phyloP scores from a whole-genome alignment of 2,329 filamentous ascomycete genomes.

The Aspergillus tamarii region DNA sequence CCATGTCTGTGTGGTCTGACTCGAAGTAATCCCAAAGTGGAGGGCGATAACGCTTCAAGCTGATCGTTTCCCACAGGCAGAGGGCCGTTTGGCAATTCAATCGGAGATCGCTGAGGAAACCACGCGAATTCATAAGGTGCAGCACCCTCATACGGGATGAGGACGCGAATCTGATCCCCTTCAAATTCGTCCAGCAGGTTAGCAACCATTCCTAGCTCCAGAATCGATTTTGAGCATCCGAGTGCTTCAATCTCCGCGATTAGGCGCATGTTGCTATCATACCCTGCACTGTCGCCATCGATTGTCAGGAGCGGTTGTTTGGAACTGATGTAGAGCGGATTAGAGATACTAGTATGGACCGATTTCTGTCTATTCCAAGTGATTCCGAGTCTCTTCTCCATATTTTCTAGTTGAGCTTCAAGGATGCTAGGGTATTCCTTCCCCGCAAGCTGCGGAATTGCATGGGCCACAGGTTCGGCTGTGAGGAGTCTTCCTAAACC shows the following conservation, averaged over 20 bases:
- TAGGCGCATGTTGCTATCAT: conserved; percentile 29
- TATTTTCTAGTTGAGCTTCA: conserved; percentile 25
- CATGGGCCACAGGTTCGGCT: conserved; percentile 22
- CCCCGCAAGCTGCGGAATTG: conserved; percentile 28
- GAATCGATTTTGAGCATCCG: conserved; percentile 35
- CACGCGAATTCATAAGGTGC: conserved; percentile 32
- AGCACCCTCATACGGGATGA: conserved; percentile 9
- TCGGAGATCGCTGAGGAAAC: conserved; percentile 37
- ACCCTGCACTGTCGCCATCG: conserved; percentile 29
- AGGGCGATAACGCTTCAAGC: conserved; percentile 21
- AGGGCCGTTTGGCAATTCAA: conserved; percentile 30
- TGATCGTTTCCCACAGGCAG: conserved; percentile 14
- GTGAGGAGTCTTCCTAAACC: conserved; percentile 26
- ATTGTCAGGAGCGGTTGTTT: conserved; percentile 29
- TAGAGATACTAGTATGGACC: conserved; percentile 22
- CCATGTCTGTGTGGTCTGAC: conserved; percentile 28
- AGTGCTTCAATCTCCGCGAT: conserved; percentile 30
- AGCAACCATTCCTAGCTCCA: conserved; percentile 30
- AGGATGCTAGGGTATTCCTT: conserved; percentile 30
- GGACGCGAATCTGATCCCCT: conserved; percentile 30
- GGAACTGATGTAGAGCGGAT: conserved; percentile 20
- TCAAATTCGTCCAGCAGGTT: conserved; percentile 40
- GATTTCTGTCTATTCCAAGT: conserved; percentile 28
- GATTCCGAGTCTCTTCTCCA: conserved; percentile 38
- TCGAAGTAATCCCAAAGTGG: conserved; percentile 37